Evolutionary conservation across 2,329 filamentous ascomycete genomes (phyloP).

Genomic region (Penicillium sp.): DNA sequence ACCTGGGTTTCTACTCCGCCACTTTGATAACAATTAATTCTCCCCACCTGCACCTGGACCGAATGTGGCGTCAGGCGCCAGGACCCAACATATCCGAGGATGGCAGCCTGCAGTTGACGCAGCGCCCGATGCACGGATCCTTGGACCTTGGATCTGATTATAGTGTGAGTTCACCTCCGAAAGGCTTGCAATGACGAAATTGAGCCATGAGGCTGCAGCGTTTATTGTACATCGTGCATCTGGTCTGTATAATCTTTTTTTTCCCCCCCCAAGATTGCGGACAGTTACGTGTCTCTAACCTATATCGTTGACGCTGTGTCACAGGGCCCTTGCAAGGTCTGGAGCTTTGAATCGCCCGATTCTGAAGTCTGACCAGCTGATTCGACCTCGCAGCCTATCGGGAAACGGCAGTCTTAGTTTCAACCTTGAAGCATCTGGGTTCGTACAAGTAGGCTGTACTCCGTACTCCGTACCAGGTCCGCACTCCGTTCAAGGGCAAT

Average conservation of each 20-base stretch:
- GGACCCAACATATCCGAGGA: constrained; percentile 13
- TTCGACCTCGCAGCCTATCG: constrained; percentile 14
- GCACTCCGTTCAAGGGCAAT: too few relatives aligned
- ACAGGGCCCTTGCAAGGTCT: constrained; percentile 9
- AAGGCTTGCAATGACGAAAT: constrained; percentile 4
- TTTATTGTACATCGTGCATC: constrained; percentile 4
- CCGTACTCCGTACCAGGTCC: background rate
- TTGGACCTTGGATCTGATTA: background rate
- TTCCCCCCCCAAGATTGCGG: background rate
- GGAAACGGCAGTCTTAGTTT: constrained; percentile 17
- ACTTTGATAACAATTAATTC: constrained; percentile 11
- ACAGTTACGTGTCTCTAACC: constrained; percentile 1
- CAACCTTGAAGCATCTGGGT: constrained; percentile 8
- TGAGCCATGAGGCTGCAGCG: constrained; percentile 4
- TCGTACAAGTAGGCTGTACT: too few relatives aligned
- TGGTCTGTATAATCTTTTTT: background rate
- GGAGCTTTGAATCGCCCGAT: constrained; percentile 6
- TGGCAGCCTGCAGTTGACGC: constrained; percentile 15
- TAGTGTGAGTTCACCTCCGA: background rate
- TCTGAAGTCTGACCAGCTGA: constrained; percentile 11
- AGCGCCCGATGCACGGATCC: background rate
- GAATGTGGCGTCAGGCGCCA: constrained; percentile 20
- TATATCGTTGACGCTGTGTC: constrained; percentile 8
- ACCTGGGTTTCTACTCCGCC: constrained; percentile 10
- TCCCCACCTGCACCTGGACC: constrained; percentile 18